Conservation (phyloP, 139 green algal genomes). For the Chlorella sorokiniana region DNA sequence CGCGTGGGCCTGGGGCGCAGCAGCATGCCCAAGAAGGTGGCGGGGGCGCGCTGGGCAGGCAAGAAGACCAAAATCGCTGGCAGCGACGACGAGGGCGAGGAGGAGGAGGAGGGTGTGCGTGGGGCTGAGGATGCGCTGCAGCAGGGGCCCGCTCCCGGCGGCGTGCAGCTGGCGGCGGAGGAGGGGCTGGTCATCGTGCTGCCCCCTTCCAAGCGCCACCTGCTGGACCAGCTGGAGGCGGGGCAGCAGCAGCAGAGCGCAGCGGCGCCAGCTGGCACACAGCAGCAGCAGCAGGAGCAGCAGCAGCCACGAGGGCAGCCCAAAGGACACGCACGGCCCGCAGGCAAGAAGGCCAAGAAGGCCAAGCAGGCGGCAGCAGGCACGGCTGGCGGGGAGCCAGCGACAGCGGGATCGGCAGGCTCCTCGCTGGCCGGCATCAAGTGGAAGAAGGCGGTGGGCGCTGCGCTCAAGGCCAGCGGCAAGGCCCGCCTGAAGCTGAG, state of each 20-base stretch:
- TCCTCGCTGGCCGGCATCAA: slow-evolving; percentile 1
- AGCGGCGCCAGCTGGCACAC: slow-evolving; percentile 6
- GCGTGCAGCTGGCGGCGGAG: slow-evolving; percentile 19
- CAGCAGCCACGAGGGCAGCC: neutral
- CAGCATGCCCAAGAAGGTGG: slow-evolving; percentile 82
- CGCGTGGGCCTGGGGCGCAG: slow-evolving; percentile 76
- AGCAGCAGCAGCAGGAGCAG: slow-evolving; percentile 18
- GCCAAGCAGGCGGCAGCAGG: neutral
- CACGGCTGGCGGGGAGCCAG: too few species aligned
- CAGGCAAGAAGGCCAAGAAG: too few species aligned
- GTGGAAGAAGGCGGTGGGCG: slow-evolving; percentile 30
- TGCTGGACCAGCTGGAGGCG: slow-evolving; percentile 7
- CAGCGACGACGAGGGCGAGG: slow-evolving; percentile 53
- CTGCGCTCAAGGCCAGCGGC: slow-evolving; percentile 12
- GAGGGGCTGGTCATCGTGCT: slow-evolving; percentile 38
- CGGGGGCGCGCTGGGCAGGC: slow-evolving; percentile 76
- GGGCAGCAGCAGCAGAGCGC: neutral
- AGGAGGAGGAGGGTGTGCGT: slow-evolving; percentile 39
- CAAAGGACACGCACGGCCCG: too few species aligned
- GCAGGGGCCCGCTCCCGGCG: neutral
- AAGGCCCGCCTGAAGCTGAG: slow-evolving; percentile 16
- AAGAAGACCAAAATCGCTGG: slow-evolving; percentile 71
- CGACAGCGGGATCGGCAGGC: neutral
- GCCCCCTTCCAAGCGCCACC: slow-evolving; percentile 31
- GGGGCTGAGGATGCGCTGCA: slow-evolving; percentile 37